A percentile compares a stretch with the other conserved stretches of the same genome.
Evolutionary conservation across 2,329 filamentous ascomycete genomes (phyloP).

Genomic region (Colletotrichum magnum): DNA sequence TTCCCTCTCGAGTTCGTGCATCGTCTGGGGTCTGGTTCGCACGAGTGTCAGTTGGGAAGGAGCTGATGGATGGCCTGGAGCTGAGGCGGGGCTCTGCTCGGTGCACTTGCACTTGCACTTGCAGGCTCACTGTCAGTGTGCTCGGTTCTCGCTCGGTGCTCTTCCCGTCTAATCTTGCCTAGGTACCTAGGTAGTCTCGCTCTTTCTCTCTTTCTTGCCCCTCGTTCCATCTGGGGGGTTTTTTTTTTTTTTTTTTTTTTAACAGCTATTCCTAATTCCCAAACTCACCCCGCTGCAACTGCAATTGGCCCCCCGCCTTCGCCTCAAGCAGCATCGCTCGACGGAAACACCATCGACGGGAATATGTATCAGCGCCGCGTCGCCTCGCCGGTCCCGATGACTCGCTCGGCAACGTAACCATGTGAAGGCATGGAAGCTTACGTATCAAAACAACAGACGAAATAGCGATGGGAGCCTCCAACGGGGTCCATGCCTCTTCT

Average conservation of each 20-base stretch:
- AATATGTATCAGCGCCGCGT: slow-evolving; percentile 19
- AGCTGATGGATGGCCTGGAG: slow-evolving; percentile 19
- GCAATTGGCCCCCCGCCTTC: slow-evolving; percentile 7
- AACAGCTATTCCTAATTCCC: background rate
- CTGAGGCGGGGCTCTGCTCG: slow-evolving; percentile 29
- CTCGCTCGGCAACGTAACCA: slow-evolving; percentile 25
- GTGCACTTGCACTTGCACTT: background rate
- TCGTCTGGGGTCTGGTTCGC: slow-evolving; percentile 29
- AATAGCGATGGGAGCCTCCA: slow-evolving; percentile 15
- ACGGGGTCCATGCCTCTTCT: slow-evolving; percentile 12
- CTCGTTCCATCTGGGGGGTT: too few species aligned
- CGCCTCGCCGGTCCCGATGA: slow-evolving; percentile 9
- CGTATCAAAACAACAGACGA: slow-evolving; percentile 40
- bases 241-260: too few species aligned
- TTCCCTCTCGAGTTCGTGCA: slow-evolving; percentile 35
- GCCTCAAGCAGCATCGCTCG: slow-evolving; percentile 11
- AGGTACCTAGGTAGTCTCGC: too few species aligned
- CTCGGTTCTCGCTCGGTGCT: background rate
- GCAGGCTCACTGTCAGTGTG: background rate
- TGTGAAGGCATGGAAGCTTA: slow-evolving; percentile 23
- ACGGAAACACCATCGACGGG: slow-evolving; percentile 27
- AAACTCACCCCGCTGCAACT: background rate
- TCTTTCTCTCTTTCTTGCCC: too few species aligned
- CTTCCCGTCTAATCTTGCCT: background rate
- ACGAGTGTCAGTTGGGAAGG: slow-evolving; percentile 31